Conservation (phyloP, 2,329 filamentous ascomycete genomes). For the Microdochium paspali region DNA sequence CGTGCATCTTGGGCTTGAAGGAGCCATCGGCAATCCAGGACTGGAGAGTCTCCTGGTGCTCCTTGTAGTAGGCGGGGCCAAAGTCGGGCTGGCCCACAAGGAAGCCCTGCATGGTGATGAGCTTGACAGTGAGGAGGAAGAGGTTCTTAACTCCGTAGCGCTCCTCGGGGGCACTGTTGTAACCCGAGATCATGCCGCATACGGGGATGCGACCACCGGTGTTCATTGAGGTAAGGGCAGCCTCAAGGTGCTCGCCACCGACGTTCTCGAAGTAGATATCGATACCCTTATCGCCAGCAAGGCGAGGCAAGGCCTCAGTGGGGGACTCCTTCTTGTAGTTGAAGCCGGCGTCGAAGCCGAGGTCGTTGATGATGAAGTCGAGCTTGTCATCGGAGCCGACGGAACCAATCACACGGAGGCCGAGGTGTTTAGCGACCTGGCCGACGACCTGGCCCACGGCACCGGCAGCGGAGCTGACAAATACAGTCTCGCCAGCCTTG, state of each 20-base stretch:
- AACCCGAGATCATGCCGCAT: conserved; percentile 64
- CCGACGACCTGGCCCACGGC: conserved; percentile 69
- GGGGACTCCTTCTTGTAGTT: conserved; percentile 74
- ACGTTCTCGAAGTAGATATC: conserved; percentile 81
- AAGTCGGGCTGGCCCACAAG: conserved; percentile 59
- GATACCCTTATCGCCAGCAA: conserved; percentile 58
- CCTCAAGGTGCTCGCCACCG: conserved; percentile 64
- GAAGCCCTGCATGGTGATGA: conserved; percentile 69
- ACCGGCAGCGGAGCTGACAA: conserved; percentile 65
- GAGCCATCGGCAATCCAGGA: conserved; percentile 69
- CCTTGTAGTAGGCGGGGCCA: conserved; percentile 54
- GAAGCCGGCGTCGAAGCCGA: conserved; percentile 65
- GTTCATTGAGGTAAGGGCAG: conserved; percentile 49
- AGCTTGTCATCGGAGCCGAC: conserved; percentile 71
- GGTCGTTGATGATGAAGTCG: conserved; percentile 58
- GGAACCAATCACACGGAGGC: conserved; percentile 63
- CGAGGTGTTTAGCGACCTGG: conserved; percentile 68
- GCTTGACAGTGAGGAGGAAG: conserved; percentile 55
- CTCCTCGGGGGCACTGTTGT: conserved; percentile 51
- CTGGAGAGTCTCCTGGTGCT: conserved; percentile 68
- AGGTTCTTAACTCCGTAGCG: conserved; percentile 60
- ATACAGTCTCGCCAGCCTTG: conserved; percentile 69
- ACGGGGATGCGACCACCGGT: conserved; percentile 52
- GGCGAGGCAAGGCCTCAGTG: conserved; percentile 50
- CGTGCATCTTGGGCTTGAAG: conserved; percentile 59